Conservation (phyloP, 2,329 filamentous ascomycete species). For the Aspergillus sp. region DNA sequence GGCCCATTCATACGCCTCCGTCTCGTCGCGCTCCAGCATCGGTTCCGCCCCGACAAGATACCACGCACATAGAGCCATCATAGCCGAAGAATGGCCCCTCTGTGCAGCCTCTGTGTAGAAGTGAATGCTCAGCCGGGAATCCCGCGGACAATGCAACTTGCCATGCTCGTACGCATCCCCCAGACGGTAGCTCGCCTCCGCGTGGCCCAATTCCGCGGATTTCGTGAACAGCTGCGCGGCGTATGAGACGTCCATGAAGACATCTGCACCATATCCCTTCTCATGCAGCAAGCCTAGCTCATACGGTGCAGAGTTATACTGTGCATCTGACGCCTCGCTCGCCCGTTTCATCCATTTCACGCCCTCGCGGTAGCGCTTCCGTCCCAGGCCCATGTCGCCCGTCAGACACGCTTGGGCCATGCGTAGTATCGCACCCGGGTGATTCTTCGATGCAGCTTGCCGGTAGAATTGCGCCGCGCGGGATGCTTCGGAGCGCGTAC, state of each 20-base stretch:
- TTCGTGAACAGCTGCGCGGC: conserved; percentile 91
- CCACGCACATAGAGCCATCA: conserved; percentile 99
- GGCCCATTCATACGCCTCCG: conserved; percentile 95
- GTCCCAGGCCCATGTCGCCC: conserved; percentile 71
- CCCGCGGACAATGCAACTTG: conserved; percentile 73
- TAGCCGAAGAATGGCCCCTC: conserved; percentile 70
- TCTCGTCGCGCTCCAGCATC: conserved; percentile 87
- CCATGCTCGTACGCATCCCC: conserved; percentile 98
- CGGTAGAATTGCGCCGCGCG: conserved; percentile 94
- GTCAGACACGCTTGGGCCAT: conserved; percentile 83
- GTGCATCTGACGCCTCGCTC: conserved; percentile 75
- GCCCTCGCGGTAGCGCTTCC: conserved; percentile 76
- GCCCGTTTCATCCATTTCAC: conserved; percentile 95
- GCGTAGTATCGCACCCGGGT: conserved; percentile 89
- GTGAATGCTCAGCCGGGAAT: conserved; percentile 88
- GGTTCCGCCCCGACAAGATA: conserved; percentile 93
- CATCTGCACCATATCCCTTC: conserved; percentile 84
- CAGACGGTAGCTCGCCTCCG: conserved; percentile 76
- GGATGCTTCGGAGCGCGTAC: conserved; percentile 75
- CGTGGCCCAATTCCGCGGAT: conserved; percentile 82
- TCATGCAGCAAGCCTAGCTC: conserved; percentile 85
- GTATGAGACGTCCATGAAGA: conserved; percentile 85
- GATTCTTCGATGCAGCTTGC: conserved; percentile 81
- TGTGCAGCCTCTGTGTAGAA: conserved; percentile 94
- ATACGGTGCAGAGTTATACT: conserved; percentile 90